Conservation (phyloP, 1,284 basidiomycete species). For the Ceratobasidium sp. region DNA sequence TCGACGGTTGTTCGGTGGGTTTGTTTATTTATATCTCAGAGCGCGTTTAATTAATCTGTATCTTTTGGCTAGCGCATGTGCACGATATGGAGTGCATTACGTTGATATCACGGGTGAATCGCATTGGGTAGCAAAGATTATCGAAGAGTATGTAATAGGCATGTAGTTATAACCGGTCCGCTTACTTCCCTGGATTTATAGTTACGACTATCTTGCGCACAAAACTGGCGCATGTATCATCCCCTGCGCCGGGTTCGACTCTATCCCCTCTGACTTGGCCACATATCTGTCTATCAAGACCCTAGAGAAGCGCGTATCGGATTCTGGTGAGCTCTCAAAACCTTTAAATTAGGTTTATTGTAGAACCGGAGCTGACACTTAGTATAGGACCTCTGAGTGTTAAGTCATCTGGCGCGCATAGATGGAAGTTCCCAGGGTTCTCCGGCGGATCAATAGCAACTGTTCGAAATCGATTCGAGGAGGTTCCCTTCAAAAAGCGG, state of each 20-base stretch:
- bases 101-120: conserved; percentile 73
- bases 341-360: not conserved
- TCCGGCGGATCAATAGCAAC: conserved; percentile 80
- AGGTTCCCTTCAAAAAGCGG: conserved; percentile 62
- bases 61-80: conserved; percentile 63
- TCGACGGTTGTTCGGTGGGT: conserved; percentile 44
- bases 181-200: conserved; percentile 49
- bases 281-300: conserved; percentile 69
- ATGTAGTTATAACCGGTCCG: not conserved
- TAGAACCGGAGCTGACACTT: not conserved
- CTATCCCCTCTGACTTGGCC: conserved; percentile 75
- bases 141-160: conserved; percentile 60
- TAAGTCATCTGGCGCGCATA: conserved; percentile 65
- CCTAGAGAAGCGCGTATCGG: conserved; percentile 59
- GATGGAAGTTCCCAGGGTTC: conserved; percentile 62
- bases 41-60: not conserved
- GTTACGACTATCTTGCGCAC: conserved; percentile 74
- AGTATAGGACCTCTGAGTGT: conserved; percentile 51
- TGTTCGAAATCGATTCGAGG: conserved; percentile 62
- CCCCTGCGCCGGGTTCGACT: conserved; percentile 79
- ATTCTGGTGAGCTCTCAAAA: conserved; percentile 54
- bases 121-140: conserved; percentile 67
- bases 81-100: conserved; percentile 70
- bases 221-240: conserved; percentile 77
- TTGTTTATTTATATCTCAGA: not conserved